Base-by-base conservation (phyloP, 2,329 filamentous ascomycete genomes). In the Dryadomyces sulphureus region DNA sequence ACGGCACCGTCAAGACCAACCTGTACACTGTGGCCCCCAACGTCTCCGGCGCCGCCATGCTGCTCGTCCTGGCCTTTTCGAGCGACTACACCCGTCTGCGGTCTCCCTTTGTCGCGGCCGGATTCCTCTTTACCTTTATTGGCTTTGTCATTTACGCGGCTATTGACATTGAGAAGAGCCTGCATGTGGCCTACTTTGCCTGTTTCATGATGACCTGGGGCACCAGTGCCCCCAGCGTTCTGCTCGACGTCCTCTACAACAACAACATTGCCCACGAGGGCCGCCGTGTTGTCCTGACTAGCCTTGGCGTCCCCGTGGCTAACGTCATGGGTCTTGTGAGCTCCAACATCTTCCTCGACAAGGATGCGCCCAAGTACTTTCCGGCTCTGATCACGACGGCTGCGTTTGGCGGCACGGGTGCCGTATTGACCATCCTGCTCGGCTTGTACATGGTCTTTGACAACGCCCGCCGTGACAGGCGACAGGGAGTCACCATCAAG, bases 121-220 rank as follows among this genome's bases (percentile, higher is more conserved):
- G 82, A 0, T 89, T 87, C 58, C 59, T 77, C 1, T 75, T 90
- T 51, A 86, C 83, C 0, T 84, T 88, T 55, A 70, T 73, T 39
- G 85, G 85, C 9, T 86, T 90, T 63, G 75, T 88, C 59, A 83
- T 90, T 56, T 89, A 84, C 43, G 54, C 53, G 0, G 69, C 78
- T 19, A 81, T 90, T 48, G 69, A 79, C 53, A 76, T 86, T 16
- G 59, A 74, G 34, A 55, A 65, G 4, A 65, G 81, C 35, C 59
- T 81, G n/a, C 68, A 72, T 4, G 67, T 86, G 17, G 82, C 81
- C 1, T 88, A 88, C 57, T 87, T 79, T 53, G 81, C 82, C 7
- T 77, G 73, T 45, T 89, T 88, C 59, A 82, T 88, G 79, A 86
- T 88, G 81, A 81, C 77, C 7, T 86, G 81, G 78, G 84, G 84